Conservation (phyloP, 345 rosid species). For the Eucalyptus tenuipes region DNA sequence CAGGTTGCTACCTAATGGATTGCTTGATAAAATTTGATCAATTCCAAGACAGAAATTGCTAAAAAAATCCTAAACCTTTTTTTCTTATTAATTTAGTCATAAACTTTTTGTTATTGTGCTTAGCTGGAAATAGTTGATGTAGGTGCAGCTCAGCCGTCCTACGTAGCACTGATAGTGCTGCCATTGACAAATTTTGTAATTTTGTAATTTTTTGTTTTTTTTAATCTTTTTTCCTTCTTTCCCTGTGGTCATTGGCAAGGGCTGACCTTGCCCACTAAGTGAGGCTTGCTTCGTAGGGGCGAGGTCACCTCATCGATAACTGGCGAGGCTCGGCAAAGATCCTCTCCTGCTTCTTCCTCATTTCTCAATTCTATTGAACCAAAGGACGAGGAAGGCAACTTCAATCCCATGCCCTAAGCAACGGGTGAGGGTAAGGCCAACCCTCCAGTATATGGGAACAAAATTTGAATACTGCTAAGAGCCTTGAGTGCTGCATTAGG, state of each 20-base stretch:
- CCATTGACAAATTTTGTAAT: no score
- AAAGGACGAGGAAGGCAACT: constrained; percentile 37
- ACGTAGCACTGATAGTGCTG: accelerated
- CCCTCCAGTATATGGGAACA: constrained; percentile 49
- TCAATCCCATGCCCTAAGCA: constrained; percentile 83
- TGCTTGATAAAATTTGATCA: neutral
- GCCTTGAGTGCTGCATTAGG: constrained; percentile 66
- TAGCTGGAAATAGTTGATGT: accelerated
- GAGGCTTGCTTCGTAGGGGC: neutral
- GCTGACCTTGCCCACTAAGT: neutral
- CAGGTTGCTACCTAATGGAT: neutral
- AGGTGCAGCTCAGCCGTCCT: accelerated
- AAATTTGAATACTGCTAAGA: constrained; percentile 25
- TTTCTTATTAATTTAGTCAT: no score
- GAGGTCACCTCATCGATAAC: neutral
- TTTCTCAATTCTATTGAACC: constrained; percentile 51
- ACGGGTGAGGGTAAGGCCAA: constrained; percentile 6
- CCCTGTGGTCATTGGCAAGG: neutral
- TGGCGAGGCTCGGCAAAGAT: neutral
- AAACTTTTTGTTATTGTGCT: neutral
- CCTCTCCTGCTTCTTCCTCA: constrained; percentile 74
- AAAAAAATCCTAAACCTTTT: no score
- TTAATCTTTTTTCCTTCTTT: neutral
- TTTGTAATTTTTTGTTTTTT: no score
- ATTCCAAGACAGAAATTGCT: neutral